Evolutionary conservation across 441 rosid genomes (phyloP).

Genomic region (Isatis lusitanica): DNA sequence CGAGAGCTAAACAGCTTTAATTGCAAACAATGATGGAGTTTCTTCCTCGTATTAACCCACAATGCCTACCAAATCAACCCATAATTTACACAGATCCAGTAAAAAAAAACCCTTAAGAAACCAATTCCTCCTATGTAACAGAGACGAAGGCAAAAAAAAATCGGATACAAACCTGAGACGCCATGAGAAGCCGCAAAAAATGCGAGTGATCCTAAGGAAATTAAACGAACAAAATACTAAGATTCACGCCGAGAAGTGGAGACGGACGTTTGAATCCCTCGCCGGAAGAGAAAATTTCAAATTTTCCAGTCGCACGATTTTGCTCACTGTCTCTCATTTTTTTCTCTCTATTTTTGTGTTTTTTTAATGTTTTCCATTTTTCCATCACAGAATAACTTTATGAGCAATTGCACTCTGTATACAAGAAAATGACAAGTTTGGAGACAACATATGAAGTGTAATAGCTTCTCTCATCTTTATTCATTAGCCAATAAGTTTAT

Average conservation of each 20-base stretch:
- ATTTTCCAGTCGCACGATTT: slow-evolving; percentile 28
- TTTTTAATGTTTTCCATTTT: no score
- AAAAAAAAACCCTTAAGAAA: slow-evolving; percentile 4
- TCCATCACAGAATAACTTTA: no score
- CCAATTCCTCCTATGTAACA: background rate
- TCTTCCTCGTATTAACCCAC: no score
- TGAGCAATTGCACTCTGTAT: no score
- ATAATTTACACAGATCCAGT: slow-evolving; percentile 19
- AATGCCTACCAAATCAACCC: slow-evolving; percentile 27
- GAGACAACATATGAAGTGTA: no score
- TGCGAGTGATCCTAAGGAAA: background rate
- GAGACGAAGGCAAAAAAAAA: no score
- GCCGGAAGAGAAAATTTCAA: slow-evolving; percentile 33
- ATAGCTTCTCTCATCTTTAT: no score
- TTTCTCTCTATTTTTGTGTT: background rate
- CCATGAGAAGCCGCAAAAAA: slow-evolving; percentile 16
- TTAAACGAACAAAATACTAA: background rate
- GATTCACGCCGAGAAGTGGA: slow-evolving; percentile 25
- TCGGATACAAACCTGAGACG: no score
- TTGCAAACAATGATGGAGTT: background rate
- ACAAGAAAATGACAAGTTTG: no score
- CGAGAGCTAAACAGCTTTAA: background rate
- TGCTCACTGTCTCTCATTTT: slow-evolving; percentile 31
- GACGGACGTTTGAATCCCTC: slow-evolving; percentile 22
- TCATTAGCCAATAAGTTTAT: no score